phyloP scores from a whole-genome alignment of 2,329 filamentous ascomycete species.

The Aspergillus sp. region DNA sequence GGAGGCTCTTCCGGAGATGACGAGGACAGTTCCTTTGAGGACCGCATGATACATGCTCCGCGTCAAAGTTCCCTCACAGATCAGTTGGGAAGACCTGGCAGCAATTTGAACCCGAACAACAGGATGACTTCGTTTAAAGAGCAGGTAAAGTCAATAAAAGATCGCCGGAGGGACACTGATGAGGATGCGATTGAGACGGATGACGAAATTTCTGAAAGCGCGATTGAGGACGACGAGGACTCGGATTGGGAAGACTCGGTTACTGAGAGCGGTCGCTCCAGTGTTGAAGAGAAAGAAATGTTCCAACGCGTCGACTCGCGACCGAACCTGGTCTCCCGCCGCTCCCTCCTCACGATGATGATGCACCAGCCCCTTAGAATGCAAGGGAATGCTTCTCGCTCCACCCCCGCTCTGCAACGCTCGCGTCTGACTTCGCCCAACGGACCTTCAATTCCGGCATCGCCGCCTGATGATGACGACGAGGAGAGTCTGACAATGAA shows the following conservation, averaged over 20 bases:
- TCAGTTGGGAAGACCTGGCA: constrained; percentile 52
- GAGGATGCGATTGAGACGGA: constrained; percentile 65
- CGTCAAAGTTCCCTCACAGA: constrained; percentile 61
- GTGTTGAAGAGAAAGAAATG: constrained; percentile 75
- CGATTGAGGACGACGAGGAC: constrained; percentile 73
- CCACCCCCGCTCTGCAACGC: constrained; percentile 49
- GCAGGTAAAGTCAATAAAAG: constrained; percentile 68
- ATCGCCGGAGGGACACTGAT: constrained; percentile 54
- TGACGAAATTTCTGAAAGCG: constrained; percentile 78
- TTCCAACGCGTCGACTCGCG: constrained; percentile 93
- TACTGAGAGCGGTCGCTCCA: constrained; percentile 81
- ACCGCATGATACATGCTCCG: constrained; percentile 58
- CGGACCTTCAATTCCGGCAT: constrained; percentile 68
- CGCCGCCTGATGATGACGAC: constrained; percentile 61
- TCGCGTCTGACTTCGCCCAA: constrained; percentile 70
- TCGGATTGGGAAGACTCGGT: constrained; percentile 69
- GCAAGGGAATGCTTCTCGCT: constrained; percentile 57
- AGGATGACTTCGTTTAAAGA: constrained; percentile 85
- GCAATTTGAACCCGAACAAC: constrained; percentile 53
- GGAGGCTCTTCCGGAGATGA: constrained; percentile 88
- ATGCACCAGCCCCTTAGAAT: constrained; percentile 80
- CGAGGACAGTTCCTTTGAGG: constrained; percentile 74
- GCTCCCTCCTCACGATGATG: constrained; percentile 87
- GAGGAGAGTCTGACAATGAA: constrained; percentile 66
- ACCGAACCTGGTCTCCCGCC: constrained; percentile 80